A percentile compares a stretch with the other conserved stretches of the same genome.
phyloP scores from a whole-genome alignment of 2,329 filamentous ascomycete genomes.

The Monosporascus sp. region DNA sequence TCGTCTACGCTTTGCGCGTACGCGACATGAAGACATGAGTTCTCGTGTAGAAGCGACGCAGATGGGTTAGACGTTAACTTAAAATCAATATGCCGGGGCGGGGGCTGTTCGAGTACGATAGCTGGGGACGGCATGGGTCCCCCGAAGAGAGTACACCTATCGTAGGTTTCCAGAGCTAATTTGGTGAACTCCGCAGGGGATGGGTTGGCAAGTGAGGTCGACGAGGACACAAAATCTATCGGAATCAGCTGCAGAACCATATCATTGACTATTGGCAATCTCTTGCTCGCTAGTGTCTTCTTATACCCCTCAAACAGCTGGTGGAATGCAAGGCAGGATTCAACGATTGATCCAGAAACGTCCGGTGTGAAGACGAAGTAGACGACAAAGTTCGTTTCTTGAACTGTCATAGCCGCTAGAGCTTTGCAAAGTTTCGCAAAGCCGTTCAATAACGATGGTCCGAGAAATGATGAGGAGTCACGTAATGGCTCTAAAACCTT shows the following conservation, averaged over 20 bases:
- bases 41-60: conserved; percentile 69
- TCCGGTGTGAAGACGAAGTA: conserved; percentile 70
- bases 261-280: conserved; percentile 49
- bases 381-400: conserved; percentile 62
- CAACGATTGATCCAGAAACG: conserved; percentile 55
- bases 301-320: conserved; percentile 63
- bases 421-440: conserved; percentile 44
- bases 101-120: conserved; percentile 64
- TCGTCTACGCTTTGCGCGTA: conserved; percentile 73
- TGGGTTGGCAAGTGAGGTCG: conserved; percentile 57
- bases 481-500: conserved; percentile 34
- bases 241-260: conserved; percentile 75
- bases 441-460: conserved; percentile 42
- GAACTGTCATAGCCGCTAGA: conserved; percentile 35
- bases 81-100: conserved; percentile 71
- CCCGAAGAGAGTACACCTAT: conserved; percentile 60
- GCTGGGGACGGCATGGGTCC: conserved; percentile 61
- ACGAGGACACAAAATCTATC: conserved; percentile 59
- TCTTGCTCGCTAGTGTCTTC: conserved; percentile 43
- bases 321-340: conserved; percentile 71
- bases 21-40: conserved; percentile 73
- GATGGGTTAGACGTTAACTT: conserved; percentile 64
- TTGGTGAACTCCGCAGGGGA: conserved; percentile 53
- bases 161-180: conserved; percentile 71
- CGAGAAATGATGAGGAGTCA: conserved; percentile 36